A percentile compares a stretch with the other conserved stretches of the same genome.
Conservation (phyloP, 1,284 basidiomycete genomes). For the Ceratobasidium sp. region DNA sequence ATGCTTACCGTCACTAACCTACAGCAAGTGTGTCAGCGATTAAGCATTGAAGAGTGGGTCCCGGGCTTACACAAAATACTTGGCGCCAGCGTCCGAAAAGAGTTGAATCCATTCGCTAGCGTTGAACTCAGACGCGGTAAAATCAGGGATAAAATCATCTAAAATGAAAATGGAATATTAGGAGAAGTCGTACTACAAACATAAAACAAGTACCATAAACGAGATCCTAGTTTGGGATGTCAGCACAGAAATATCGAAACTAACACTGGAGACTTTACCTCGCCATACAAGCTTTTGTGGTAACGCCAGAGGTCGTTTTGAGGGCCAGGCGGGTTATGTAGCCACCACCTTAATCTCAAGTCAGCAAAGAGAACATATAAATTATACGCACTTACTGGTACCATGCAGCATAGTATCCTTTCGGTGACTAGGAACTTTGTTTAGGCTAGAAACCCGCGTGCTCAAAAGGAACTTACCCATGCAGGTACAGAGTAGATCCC, state of each 20-base stretch:
- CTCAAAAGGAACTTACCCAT: slow-evolving; percentile 44
- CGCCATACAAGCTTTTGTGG: slow-evolving; percentile 62
- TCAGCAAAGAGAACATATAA: background rate
- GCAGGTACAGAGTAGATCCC: slow-evolving; percentile 62
- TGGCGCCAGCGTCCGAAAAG: slow-evolving; percentile 66
- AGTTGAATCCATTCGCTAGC: slow-evolving; percentile 66
- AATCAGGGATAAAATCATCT: slow-evolving; percentile 67
- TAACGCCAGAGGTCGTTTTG: slow-evolving; percentile 56
- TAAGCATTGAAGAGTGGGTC: background rate
- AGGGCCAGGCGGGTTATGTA: slow-evolving; percentile 30
- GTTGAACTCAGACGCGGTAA: slow-evolving; percentile 64
- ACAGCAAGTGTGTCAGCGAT: background rate
- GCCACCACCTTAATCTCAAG: slow-evolving; percentile 9
- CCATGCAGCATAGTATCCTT: slow-evolving; percentile 64
- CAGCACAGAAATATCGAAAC: background rate
- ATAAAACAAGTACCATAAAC: slow-evolving; percentile 54
- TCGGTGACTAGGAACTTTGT: slow-evolving; percentile 6
- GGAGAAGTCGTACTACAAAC: background rate
- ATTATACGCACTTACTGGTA: slow-evolving; percentile 57
- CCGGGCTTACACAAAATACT: slow-evolving; percentile 62
- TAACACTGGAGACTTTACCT: slow-evolving; percentile 51
- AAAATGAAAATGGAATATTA: background rate
- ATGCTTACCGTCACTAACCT: slow-evolving; percentile 25
- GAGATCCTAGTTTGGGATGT: slow-evolving; percentile 55
- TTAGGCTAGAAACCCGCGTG: slow-evolving; percentile 47